Percentiles rank a stretch among this genome's conserved stretches.
phyloP scores from a whole-genome alignment of 257 asterid species.

The Agastache rugosa region DNA sequence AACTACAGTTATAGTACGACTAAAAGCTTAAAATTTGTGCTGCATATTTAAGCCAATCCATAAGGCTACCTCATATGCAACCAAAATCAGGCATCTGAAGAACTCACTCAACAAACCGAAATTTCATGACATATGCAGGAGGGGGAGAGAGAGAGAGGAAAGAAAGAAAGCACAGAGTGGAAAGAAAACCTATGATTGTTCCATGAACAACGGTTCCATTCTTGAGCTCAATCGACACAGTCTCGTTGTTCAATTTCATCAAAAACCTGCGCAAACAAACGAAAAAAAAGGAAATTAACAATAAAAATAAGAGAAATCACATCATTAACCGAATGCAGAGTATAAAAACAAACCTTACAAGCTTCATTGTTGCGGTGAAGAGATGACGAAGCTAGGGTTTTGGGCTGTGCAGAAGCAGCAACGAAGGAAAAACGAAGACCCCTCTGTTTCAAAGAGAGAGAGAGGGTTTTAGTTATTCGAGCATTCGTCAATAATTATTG shows the following conservation, averaged over 20 bases:
- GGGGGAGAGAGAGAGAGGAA: not conserved
- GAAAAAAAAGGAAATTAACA: not conserved
- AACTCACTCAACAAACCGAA: not conserved
- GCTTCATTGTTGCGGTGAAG: slow-evolving; percentile 45
- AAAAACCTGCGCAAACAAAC: slow-evolving; percentile 46
- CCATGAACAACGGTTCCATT: slow-evolving; percentile 62
- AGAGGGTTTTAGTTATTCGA: slow-evolving; percentile 37
- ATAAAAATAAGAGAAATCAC: not conserved
- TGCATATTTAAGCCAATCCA: not conserved
- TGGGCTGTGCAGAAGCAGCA: slow-evolving; percentile 25
- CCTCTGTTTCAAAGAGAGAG: slow-evolving; percentile 11
- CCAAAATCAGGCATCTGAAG: not conserved
- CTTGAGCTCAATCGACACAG: slow-evolving; percentile 62
- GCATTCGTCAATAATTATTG: not conserved
- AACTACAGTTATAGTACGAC: not conserved
- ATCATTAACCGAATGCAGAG: not conserved
- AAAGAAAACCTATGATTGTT: slow-evolving; percentile 48
- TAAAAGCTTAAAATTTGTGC: not conserved
- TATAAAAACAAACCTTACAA: slow-evolving; percentile 45
- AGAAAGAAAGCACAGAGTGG: not conserved
- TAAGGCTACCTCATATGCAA: not conserved
- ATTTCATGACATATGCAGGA: not conserved
- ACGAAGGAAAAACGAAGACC: slow-evolving; percentile 3
- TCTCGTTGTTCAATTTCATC: slow-evolving; percentile 63
- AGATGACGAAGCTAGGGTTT: slow-evolving; percentile 49